These are phyloP conservation scores for Penicillium corylophilum DNA, from an alignment of 2,329 filamentous ascomycete genomes.

Conservation along the genomic window DNA sequence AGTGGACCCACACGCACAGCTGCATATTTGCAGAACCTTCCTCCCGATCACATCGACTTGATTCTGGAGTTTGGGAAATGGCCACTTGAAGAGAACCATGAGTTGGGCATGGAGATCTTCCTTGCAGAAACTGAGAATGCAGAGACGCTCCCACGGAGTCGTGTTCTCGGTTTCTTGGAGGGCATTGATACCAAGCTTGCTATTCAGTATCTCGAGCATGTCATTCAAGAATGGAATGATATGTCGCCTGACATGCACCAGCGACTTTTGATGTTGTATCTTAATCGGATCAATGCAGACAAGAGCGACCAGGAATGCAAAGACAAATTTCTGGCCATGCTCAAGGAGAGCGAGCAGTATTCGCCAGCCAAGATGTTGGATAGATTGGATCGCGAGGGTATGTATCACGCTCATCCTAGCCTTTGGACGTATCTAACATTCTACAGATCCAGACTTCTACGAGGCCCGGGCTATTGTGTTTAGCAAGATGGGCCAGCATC, in stretches of 20 bases:
- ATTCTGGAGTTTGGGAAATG: slow-evolving; percentile 90
- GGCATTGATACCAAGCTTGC: slow-evolving; percentile 70
- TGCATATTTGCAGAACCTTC: slow-evolving; percentile 83
- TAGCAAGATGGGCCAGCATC: slow-evolving; percentile 92
- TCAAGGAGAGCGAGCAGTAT: slow-evolving; percentile 76
- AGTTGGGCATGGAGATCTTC: slow-evolving; percentile 88
- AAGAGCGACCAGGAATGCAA: slow-evolving; percentile 58
- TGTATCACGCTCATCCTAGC: slow-evolving; percentile 25
- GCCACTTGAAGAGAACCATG: slow-evolving; percentile 71
- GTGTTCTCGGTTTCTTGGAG: slow-evolving; percentile 72
- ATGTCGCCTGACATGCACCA: slow-evolving; percentile 85
- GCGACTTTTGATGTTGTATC: slow-evolving; percentile 70
- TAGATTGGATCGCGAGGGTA: slow-evolving; percentile 76
- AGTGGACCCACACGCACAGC: slow-evolving; percentile 82
- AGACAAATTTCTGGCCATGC: slow-evolving; percentile 68
- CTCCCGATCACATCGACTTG: slow-evolving; percentile 83
- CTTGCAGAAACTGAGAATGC: slow-evolving; percentile 91
- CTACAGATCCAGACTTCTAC: slow-evolving; percentile 75
- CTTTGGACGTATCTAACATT: slow-evolving; percentile 1
- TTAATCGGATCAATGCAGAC: slow-evolving; percentile 52
- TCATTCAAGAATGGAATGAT: slow-evolving; percentile 84
- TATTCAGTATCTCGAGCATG: slow-evolving; percentile 81
- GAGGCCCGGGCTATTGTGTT: slow-evolving; percentile 88
- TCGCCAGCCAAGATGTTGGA: slow-evolving; percentile 74
- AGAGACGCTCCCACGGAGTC: slow-evolving; percentile 77